Evolutionary conservation across 2,329 filamentous ascomycete genomes (phyloP).

Genomic region (Apiospora rasikravindrae): DNA sequence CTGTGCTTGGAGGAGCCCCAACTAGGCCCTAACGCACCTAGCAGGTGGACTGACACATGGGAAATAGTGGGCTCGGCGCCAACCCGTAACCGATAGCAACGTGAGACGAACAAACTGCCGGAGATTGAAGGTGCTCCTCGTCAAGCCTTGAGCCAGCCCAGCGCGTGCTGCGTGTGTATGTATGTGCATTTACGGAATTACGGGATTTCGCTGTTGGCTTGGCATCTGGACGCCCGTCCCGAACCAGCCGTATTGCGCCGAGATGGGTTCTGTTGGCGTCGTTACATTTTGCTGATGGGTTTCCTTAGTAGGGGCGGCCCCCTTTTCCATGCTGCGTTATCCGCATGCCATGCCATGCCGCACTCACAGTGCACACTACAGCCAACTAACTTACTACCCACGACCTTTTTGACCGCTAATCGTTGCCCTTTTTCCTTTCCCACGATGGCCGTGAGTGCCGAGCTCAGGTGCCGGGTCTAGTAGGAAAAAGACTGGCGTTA

Average conservation of each 20-base stretch:
- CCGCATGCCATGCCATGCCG: neutral
- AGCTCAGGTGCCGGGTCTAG: conserved; percentile 5
- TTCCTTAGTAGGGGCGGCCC: neutral
- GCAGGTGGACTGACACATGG: neutral
- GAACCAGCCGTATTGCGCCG: conserved; percentile 1
- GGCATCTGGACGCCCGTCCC: neutral
- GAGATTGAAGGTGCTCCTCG: conserved; percentile 1
- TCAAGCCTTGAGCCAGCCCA: neutral
- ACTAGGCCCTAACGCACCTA: neutral
- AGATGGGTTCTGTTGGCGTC: neutral
- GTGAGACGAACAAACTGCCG: conserved; percentile 9
- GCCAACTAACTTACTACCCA: neutral
- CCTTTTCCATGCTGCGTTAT: neutral
- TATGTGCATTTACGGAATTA: conserved; percentile 8
- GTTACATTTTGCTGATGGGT: neutral
- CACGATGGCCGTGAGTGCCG: conserved; percentile 5
- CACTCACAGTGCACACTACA: neutral
- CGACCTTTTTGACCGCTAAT: conserved; percentile 10
- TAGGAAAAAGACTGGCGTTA: neutral
- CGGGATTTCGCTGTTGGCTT: neutral
- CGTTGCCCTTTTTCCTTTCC: neutral
- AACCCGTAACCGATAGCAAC: neutral
- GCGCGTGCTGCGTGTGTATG: neutral
- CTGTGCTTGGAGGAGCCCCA: conserved; percentile 7
- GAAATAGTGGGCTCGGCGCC: conserved; percentile 14